Conservation (phyloP, 1,139 yeast species). For the Pichia sp. region DNA sequence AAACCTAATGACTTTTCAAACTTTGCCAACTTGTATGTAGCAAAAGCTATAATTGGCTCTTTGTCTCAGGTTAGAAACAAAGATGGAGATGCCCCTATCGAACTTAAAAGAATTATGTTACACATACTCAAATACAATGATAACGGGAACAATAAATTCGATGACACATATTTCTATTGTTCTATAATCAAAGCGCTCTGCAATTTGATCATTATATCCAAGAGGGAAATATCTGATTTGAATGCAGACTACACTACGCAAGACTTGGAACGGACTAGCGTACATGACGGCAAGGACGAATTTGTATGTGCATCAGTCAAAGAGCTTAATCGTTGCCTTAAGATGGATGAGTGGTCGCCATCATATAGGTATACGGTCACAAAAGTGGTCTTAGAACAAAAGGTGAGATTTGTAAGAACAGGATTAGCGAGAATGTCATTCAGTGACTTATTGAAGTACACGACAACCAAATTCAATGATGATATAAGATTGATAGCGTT, state of each 20-base stretch:
- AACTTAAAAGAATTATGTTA: conserved; percentile 58
- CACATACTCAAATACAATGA: conserved; percentile 81
- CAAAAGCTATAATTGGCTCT: conserved; percentile 62
- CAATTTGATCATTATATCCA: conserved; percentile 37
- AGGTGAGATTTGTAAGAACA: conserved; percentile 53
- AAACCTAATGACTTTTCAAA: conserved; percentile 76
- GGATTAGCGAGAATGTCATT: conserved; percentile 54
- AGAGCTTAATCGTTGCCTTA: conserved; percentile 69
- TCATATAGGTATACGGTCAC: conserved; percentile 62
- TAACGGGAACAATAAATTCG: conserved; percentile 71
- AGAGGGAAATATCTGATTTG: conserved; percentile 29
- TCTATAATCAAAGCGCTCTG: conserved; percentile 57
- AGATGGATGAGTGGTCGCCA: conserved; percentile 86
- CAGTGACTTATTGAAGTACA: conserved; percentile 48
- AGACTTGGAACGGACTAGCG: neutral
- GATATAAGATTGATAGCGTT: conserved; percentile 68
- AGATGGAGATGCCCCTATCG: conserved; percentile 68
- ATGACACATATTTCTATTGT: conserved; percentile 68
- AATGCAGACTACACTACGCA: conserved; percentile 5
- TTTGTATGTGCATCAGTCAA: conserved; percentile 45
- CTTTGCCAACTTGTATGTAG: conserved; percentile 62
- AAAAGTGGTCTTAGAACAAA: conserved; percentile 53
- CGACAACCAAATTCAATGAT: conserved; percentile 45
- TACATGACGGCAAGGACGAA: conserved; percentile 30
- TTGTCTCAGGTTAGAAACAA: conserved; percentile 49